phyloP scores from a whole-genome alignment of 495 filamentous ascomycete species.

The Hypoxylon intermedium region DNA sequence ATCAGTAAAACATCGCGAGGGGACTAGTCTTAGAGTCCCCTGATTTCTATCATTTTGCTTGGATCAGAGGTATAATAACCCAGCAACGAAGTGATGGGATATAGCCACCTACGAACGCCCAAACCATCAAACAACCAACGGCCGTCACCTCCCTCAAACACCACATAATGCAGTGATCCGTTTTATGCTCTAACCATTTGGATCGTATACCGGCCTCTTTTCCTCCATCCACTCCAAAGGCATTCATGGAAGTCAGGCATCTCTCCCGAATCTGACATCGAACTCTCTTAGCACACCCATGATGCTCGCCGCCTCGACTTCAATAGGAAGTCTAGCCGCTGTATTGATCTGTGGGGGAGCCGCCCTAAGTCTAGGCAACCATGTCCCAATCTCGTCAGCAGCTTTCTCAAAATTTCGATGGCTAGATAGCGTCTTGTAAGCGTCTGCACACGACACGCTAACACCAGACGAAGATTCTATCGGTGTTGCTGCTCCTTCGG shows the following conservation, averaged over 20 bases:
- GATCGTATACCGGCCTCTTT: neutral
- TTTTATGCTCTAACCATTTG: slow-evolving; percentile 1
- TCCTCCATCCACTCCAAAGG: neutral
- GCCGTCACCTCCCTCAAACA: slow-evolving; percentile 18
- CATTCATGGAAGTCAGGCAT: slow-evolving; percentile 24
- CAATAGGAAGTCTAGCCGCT: slow-evolving; percentile 65
- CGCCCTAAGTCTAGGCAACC: slow-evolving; percentile 76
- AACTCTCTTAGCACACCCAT: slow-evolving; percentile 85
- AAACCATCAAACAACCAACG: neutral
- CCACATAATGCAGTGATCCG: slow-evolving; percentile 21
- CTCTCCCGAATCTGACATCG: slow-evolving; percentile 74
- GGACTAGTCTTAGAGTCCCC: neutral
- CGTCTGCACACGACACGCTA: slow-evolving; percentile 73
- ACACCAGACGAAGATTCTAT: slow-evolving; percentile 29
- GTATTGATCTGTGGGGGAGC: slow-evolving; percentile 47
- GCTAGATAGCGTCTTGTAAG: slow-evolving; percentile 80
- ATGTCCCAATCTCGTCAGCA: slow-evolving; percentile 73
- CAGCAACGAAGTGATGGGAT: neutral
- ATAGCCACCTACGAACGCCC: slow-evolving; percentile 5
- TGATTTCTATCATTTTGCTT: slow-evolving; percentile 1
- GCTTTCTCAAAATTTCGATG: slow-evolving; percentile 82
- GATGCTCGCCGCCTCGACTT: slow-evolving; percentile 85
- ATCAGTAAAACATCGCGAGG: slow-evolving; percentile 8
- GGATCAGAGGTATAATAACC: neutral
- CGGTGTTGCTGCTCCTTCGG: slow-evolving; percentile 8